Base-by-base conservation (phyloP, 306 rosid genomes). In the Luffa acutangula region DNA sequence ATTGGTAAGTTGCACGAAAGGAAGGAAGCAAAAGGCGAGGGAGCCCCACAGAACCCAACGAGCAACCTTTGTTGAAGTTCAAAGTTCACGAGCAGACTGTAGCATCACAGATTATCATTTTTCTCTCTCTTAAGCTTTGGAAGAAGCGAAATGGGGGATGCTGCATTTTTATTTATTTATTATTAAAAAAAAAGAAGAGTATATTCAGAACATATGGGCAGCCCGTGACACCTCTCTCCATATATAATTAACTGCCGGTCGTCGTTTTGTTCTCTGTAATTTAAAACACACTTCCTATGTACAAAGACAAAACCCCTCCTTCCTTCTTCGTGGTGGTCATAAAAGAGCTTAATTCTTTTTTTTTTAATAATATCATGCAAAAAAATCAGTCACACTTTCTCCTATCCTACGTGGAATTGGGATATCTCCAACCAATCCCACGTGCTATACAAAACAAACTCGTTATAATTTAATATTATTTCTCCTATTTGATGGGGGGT, bases 201-300 rank as follows among this genome's bases (percentile, higher is more conserved):
- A 65, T 37, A 65, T 36, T 36, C 45, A 36, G 45, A 64, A 36
- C 0, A 7, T 8, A 5, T 2, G 9, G 10, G 45, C 75, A n/a
- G 75, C 75, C 75, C 75, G 75, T 69, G 75, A 69, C 75, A 20
- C 54, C 53, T 69, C 36, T 18, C 75, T 69, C 75, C 53, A 43
- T 9, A 9, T n/a, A 4, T 3, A 67, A 9, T 15, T 17, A 6
- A 6, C 3, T 18, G 74, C 37, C 31, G 36, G 75, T n/a, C 75
- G 33, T 66, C 31, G 51, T 66, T 66, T 66, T 66, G n/a, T 66
- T 1, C 7, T 39, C 51, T 39, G 48, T 39, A 65, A 65, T 65
- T 37, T 65, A 65, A 65, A 66, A 66, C 31, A 46, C 21, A 64
- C 73, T 39, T 39, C 8, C 48, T 17, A 3, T 4, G 5, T 5